Evolutionary conservation across 164 flowering plant genomes (phyloP).

Genomic region (Taxillus chinensis): DNA sequence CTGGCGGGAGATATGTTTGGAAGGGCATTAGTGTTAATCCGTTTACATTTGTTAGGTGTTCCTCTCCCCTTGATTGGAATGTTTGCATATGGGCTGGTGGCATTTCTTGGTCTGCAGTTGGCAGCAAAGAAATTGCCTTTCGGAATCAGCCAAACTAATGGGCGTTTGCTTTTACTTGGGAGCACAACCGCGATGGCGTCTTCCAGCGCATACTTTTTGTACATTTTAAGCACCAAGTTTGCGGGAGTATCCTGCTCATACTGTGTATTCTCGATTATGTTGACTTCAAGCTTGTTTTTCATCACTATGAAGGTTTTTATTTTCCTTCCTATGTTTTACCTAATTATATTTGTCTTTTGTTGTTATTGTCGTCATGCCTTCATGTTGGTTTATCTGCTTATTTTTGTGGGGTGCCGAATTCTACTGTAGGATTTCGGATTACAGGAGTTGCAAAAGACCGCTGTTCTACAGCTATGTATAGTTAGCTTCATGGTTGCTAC

Average conservation of each 20-base stretch:
- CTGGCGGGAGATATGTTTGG: slow-evolving; percentile 21
- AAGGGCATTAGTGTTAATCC: slow-evolving; percentile 15
- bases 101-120: slow-evolving; percentile 49
- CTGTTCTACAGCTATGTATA: slow-evolving; percentile 43
- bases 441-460: slow-evolving; percentile 42
- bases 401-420: background rate
- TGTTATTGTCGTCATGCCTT: background rate
- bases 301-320: slow-evolving; percentile 49
- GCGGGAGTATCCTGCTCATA: slow-evolving; percentile 67
- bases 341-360: background rate
- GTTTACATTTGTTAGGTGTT: slow-evolving; percentile 64
- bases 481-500: slow-evolving; percentile 54
- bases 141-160: slow-evolving; percentile 41
- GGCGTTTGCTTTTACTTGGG: slow-evolving; percentile 55
- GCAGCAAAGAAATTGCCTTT: slow-evolving; percentile 35
- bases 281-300: slow-evolving; percentile 72
- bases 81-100: slow-evolving; percentile 68
- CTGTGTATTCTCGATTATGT: slow-evolving; percentile 57
- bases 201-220: slow-evolving; percentile 84
- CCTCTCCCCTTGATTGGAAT: slow-evolving; percentile 90
- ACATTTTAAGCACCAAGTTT: slow-evolving; percentile 62
- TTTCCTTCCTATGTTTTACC: background rate
- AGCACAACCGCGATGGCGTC: slow-evolving; percentile 75
- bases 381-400: background rate
- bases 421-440: slow-evolving; percentile 46